phyloP scores from a whole-genome alignment of 2,329 filamentous ascomycete genomes.

The Simplicillium aogashimaense region DNA sequence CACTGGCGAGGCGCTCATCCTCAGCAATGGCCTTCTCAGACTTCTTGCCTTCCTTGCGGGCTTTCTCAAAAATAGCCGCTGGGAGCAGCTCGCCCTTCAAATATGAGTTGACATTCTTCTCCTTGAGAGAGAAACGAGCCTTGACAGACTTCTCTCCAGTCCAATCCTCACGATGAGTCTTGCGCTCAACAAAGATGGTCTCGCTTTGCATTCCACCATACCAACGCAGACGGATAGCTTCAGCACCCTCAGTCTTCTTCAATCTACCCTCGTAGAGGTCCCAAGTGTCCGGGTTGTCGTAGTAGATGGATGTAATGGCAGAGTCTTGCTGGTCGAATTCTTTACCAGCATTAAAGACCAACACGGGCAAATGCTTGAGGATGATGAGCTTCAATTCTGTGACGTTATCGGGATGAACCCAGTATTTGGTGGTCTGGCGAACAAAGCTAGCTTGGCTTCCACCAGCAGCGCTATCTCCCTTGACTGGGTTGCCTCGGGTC shows the following conservation, averaged over 20 bases:
- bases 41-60: constrained; percentile 91
- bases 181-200: constrained; percentile 93
- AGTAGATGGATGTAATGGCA: constrained; percentile 97
- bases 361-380: constrained; percentile 89
- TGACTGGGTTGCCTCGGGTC: constrained; percentile 83
- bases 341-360: constrained; percentile 96
- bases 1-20: constrained; percentile 78
- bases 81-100: constrained; percentile 77
- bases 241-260: constrained; percentile 96
- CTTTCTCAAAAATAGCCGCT: constrained; percentile 88
- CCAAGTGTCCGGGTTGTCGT: constrained; percentile 89
- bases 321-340: constrained; percentile 86
- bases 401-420: constrained; percentile 97
- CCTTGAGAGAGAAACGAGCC: constrained; percentile 87
- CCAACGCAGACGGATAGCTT: constrained; percentile 93
- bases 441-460: constrained; percentile 92
- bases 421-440: constrained; percentile 97
- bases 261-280: constrained; percentile 88
- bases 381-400: constrained; percentile 97
- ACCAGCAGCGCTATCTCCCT: constrained; percentile 84
- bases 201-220: constrained; percentile 95
- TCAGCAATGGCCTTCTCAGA: constrained; percentile 83
- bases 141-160: constrained; percentile 99
- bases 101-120: constrained; percentile 94
- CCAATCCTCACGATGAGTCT: constrained; percentile 98